A percentile compares a stretch with the other conserved stretches of the same genome.
These are phyloP conservation scores for Cucumis cinereus DNA, from an alignment of 306 rosid genomes.

Conservation along the genomic window DNA sequence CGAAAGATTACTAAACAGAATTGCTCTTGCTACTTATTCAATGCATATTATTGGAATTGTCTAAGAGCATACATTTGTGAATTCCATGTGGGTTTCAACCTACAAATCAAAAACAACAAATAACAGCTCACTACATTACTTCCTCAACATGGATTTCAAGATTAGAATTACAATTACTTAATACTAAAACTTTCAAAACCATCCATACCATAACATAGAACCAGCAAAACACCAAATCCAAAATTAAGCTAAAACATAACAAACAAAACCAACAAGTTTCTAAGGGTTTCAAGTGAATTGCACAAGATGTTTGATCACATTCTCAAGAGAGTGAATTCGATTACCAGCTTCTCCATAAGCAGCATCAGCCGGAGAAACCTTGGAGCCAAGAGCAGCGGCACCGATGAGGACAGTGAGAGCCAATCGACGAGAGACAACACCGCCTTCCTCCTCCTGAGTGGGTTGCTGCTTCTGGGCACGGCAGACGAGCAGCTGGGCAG, in stretches of 20 bases:
- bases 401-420: conserved; percentile 81
- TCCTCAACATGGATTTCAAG: not conserved
- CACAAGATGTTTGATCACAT: not conserved
- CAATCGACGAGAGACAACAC: conserved; percentile 55
- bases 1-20: not conserved
- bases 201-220: not conserved
- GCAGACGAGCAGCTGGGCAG: conserved; percentile 38
- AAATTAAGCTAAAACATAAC: not conserved
- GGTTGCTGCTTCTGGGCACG: conserved; percentile 65
- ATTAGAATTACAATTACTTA: not conserved
- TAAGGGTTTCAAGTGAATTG: not conserved
- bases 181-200: not conserved
- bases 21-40: not conserved
- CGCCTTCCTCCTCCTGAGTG: conserved; percentile 25
- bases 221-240: not conserved
- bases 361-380: conserved; percentile 86
- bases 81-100: not conserved
- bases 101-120: not conserved
- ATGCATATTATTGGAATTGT: not conserved
- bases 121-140: not conserved
- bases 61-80: not conserved
- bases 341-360: conserved; percentile 92
- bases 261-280: not conserved
- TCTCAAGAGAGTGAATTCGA: not conserved
- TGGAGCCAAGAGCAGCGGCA: conserved; percentile 74